Evolutionary conservation across 2,329 filamentous ascomycete species (phyloP).

Genomic region (Cladophialophora exuberans): DNA sequence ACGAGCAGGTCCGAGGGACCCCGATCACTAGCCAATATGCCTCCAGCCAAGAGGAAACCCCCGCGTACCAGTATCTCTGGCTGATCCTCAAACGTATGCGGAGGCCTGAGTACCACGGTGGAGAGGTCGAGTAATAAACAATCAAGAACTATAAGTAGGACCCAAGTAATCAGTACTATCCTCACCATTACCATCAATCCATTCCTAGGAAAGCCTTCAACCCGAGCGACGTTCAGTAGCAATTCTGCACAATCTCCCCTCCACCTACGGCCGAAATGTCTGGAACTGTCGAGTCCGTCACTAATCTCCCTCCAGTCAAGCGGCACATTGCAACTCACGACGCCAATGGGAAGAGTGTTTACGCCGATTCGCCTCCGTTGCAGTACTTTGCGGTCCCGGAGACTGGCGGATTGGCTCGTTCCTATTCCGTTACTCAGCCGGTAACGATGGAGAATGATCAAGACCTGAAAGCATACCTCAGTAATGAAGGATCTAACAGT

Average conservation of each 20-base stretch:
- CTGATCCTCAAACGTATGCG: no score
- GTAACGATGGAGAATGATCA: conserved; percentile 24
- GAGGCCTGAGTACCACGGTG: no score
- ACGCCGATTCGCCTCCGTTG: conserved; percentile 20
- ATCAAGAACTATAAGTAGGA: no score
- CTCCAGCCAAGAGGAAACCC: no score
- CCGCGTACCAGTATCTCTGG: no score
- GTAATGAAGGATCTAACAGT: conserved; percentile 19
- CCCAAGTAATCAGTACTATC: no score
- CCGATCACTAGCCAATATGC: no score
- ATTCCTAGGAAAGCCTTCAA: no score
- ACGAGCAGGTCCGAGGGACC: no score
- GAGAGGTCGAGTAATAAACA: no score
- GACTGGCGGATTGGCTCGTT: conserved; percentile 22
- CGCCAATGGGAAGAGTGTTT: conserved; percentile 24
- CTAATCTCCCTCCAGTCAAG: conserved; percentile 16
- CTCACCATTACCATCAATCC: no score
- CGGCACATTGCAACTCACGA: conserved; percentile 27
- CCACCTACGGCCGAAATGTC: not conserved
- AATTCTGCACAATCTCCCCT: not conserved
- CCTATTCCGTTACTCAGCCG: conserved; percentile 26
- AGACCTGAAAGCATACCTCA: conserved; percentile 28
- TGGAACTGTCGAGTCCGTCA: conserved; percentile 12
- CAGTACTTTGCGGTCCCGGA: conserved; percentile 14
- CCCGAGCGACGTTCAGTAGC: no score